Percentiles rank a stretch among this genome's conserved stretches.
Evolutionary conservation across 2,329 filamentous ascomycete species (phyloP).

Genomic region (Akanthomyces dipterigenus): DNA sequence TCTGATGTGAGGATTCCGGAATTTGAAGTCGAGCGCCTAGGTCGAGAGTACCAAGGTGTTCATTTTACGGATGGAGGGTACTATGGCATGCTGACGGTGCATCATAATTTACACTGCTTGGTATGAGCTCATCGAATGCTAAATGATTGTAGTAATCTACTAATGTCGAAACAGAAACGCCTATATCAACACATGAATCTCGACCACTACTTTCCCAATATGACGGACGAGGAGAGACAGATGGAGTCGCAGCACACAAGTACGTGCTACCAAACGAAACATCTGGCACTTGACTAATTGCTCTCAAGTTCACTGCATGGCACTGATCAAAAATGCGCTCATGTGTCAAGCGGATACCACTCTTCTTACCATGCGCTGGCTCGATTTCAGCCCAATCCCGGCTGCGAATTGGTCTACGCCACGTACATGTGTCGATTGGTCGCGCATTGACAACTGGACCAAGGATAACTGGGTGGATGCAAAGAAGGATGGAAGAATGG

Average conservation of each 20-base stretch:
- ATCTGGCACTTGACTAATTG: neutral
- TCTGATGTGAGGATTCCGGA: neutral
- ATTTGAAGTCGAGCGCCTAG: neutral
- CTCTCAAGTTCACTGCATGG: neutral
- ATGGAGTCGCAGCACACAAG: slow-evolving; percentile 4
- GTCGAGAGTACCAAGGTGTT: neutral
- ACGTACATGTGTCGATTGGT: slow-evolving; percentile 1
- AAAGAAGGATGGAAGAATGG: slow-evolving; percentile 2
- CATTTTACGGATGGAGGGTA: slow-evolving; percentile 1
- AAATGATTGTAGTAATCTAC: neutral
- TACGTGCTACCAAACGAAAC: neutral
- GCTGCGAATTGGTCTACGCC: slow-evolving; percentile 2
- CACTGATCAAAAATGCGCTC: neutral
- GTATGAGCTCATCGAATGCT: neutral
- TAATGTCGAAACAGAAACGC: neutral
- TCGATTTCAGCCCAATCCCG: neutral
- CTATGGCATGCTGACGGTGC: neutral
- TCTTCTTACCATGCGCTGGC: slow-evolving; percentile 1
- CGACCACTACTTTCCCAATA: slow-evolving; percentile 2
- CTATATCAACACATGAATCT: slow-evolving; percentile 2
- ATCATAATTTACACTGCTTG: neutral
- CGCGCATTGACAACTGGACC: neutral
- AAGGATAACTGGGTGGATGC: neutral
- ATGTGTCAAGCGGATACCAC: slow-evolving; percentile 2
- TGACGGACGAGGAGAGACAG: neutral